Evolutionary conservation across 1,139 yeast species (phyloP).

Genomic region (Geotrichum bryndzae): DNA sequence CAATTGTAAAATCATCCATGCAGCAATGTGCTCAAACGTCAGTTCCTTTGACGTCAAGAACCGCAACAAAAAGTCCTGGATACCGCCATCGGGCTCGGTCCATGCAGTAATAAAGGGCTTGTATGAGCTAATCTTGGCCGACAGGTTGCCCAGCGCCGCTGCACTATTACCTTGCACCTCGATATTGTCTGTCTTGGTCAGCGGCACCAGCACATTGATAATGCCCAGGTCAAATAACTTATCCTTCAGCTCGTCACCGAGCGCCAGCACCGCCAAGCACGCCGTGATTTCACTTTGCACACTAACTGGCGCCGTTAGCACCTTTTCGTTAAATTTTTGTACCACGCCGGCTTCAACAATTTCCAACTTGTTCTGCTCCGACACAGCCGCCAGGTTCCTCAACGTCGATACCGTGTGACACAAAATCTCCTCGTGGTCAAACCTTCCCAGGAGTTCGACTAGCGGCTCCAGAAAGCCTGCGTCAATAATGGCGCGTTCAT

Average conservation of each 20-base stretch:
- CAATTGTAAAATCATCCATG: conserved; percentile 93
- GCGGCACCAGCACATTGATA: conserved; percentile 81
- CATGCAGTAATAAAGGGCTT: conserved; percentile 73
- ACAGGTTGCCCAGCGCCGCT: conserved; percentile 92
- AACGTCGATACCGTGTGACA: conserved; percentile 96
- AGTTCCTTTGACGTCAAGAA: conserved; percentile 82
- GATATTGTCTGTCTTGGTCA: conserved; percentile 79
- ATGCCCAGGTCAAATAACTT: conserved; percentile 79
- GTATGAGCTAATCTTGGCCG: conserved; percentile 83
- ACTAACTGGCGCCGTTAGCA: conserved; percentile 73
- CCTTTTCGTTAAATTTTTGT: conserved; percentile 84
- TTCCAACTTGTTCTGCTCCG: conserved; percentile 87
- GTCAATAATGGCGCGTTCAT: conserved; percentile 93
- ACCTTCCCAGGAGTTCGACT: conserved; percentile 75
- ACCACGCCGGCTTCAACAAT: conserved; percentile 95
- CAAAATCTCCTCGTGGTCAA: conserved; percentile 90
- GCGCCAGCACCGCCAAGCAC: conserved; percentile 90
- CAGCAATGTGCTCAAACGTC: conserved; percentile 96
- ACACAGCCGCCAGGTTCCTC: conserved; percentile 91
- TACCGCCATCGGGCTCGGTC: conserved; percentile 78
- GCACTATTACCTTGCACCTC: conserved; percentile 99
- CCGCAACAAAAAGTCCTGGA: conserved; percentile 72
- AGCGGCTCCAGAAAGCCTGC: conserved; percentile 93
- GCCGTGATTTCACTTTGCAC: conserved; percentile 97
- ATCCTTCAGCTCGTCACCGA: conserved; percentile 90